These are phyloP conservation scores for Clavariopsis aquatica DNA, from an alignment of 495 filamentous ascomycete species.

Conservation along the genomic window DNA sequence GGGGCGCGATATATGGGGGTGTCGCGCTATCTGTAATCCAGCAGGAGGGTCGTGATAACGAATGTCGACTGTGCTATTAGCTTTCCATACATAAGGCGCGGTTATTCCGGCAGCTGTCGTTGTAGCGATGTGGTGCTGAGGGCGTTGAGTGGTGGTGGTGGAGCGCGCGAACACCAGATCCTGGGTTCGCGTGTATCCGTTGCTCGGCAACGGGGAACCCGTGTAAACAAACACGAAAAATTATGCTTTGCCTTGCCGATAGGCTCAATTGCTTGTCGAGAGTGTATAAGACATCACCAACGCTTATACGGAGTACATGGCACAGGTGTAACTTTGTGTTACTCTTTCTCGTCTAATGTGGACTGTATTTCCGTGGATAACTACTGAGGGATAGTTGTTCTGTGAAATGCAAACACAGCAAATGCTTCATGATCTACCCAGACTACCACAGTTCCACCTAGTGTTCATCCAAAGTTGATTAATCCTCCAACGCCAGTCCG, in stretches of 20 bases:
- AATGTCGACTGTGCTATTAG: slow-evolving; percentile 36
- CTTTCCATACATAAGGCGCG: slow-evolving; percentile 39
- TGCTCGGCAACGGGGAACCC: slow-evolving; percentile 13
- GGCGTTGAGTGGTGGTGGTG: slow-evolving; percentile 9
- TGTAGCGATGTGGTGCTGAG: slow-evolving; percentile 31
- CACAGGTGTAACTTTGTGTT: too few species aligned
- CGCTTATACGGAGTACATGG: too few species aligned
- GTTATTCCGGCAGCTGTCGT: slow-evolving; percentile 21
- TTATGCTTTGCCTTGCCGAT: too few species aligned
- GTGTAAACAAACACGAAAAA: slow-evolving; percentile 16
- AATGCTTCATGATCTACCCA: too few species aligned
- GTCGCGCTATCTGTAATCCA: slow-evolving; percentile 18
- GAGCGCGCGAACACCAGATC: slow-evolving; percentile 1
- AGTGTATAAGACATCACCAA: too few species aligned
- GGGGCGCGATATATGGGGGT: neutral
- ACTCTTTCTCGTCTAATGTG: too few species aligned
- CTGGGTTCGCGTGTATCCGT: slow-evolving; percentile 15
- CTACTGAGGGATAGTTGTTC: too few species aligned
- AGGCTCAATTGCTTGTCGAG: too few species aligned
- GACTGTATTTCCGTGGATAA: too few species aligned
- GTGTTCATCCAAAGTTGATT: too few species aligned
- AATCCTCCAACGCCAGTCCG: slow-evolving; percentile 15
- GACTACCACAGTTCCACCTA: too few species aligned
- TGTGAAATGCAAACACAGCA: too few species aligned
- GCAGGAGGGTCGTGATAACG: slow-evolving; percentile 23